phyloP scores from a whole-genome alignment of 129 eudicot species.

The Arctium lappa region DNA sequence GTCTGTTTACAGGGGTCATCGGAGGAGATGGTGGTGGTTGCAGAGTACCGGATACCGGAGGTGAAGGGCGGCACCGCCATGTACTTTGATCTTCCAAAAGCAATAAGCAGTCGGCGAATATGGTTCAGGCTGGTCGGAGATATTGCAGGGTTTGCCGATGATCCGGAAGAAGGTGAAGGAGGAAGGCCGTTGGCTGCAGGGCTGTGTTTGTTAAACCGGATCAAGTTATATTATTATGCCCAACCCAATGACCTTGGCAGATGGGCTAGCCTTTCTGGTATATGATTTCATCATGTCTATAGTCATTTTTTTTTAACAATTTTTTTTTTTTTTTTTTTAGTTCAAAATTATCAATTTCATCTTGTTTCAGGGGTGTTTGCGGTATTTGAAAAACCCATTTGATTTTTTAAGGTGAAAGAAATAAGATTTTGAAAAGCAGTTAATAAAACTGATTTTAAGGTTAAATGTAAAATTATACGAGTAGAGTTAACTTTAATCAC shows the following conservation, averaged over 20 bases:
- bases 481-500: too few relatives aligned
- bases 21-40: conserved; percentile 57
- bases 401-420: conserved; percentile 6
- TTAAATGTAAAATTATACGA: neutral
- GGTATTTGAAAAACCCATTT: conserved; percentile 12
- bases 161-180: conserved; percentile 71
- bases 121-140: conserved; percentile 75
- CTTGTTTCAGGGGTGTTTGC: conserved; percentile 22
- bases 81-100: conserved; percentile 87
- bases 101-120: conserved; percentile 43
- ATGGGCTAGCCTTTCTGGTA: conserved; percentile 82
- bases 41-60: conserved; percentile 82
- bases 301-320: neutral
- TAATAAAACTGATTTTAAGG: conserved; percentile 9
- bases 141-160: conserved; percentile 64
- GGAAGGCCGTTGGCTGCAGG: conserved; percentile 56
- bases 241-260: conserved; percentile 80
- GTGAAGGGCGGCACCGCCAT: conserved; percentile 63
- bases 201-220: conserved; percentile 57
- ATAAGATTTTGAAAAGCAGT: neutral
- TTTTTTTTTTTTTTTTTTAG: conserved; percentile 15
- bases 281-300: conserved; percentile 20
- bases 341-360: conserved; percentile 27
- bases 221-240: conserved; percentile 74
- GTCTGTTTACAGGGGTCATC: conserved; percentile 48